phyloP scores from a whole-genome alignment of 75 land plant genomes.

The Pinus tabuliformis region DNA sequence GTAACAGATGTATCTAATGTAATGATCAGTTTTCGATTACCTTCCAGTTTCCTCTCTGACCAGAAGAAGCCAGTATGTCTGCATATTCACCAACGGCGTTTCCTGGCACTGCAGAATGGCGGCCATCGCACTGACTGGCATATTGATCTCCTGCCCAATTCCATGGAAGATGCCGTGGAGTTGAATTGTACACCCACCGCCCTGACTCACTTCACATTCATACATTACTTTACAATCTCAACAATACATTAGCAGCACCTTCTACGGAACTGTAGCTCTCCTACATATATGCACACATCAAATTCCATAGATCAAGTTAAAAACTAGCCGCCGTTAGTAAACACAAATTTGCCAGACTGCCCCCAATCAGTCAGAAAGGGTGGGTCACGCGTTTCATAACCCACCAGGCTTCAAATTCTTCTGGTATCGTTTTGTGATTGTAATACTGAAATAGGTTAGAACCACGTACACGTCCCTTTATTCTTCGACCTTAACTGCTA shows the following conservation, averaged over 20 bases:
- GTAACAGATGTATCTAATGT: neutral
- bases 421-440: no score
- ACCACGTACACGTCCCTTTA: no score
- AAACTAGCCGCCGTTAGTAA: no score
- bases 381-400: no score
- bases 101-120: constrained; percentile 1
- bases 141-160: constrained; percentile 17
- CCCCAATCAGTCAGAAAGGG: no score
- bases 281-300: no score
- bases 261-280: neutral
- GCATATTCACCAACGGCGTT: constrained; percentile 8
- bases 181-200: constrained; percentile 18
- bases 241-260: neutral
- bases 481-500: no score
- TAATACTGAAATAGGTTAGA: no score
- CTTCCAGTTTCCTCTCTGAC: constrained; percentile 13
- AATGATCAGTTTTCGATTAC: neutral
- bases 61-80: neutral
- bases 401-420: no score
- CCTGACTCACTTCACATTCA: constrained; percentile 23
- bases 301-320: no score
- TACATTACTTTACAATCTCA: neutral
- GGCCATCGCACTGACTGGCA: constrained; percentile 14
- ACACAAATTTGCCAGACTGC: no score
- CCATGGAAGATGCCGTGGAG: constrained; percentile 22